Percentiles rank a stretch among this genome's conserved stretches.
These are phyloP conservation scores for Alloteropsis semialata DNA, from an alignment of 176 grass and related monocot genomes.

Conservation along the genomic window DNA sequence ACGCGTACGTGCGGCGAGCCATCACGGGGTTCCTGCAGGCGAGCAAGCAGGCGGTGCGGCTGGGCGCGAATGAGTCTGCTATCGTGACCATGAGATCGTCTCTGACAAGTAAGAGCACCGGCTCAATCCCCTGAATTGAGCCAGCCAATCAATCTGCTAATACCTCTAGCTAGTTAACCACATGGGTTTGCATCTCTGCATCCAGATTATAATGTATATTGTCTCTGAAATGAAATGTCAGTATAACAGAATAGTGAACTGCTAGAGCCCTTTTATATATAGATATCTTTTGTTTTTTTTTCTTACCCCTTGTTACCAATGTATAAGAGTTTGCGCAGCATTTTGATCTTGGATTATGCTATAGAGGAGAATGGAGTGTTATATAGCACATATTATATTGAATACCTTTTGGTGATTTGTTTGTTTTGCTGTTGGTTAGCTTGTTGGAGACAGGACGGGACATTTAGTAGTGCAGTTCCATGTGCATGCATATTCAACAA, in stretches of 20 bases:
- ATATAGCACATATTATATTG: background rate
- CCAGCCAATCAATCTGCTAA: no score
- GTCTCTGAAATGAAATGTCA: slow-evolving; percentile 5
- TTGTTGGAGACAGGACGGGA: background rate
- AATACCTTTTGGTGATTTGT: background rate
- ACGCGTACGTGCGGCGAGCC: slow-evolving; percentile 57
- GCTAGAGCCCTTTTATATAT: background rate
- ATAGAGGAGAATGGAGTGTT: background rate
- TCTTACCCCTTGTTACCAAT: no score
- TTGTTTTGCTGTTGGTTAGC: background rate
- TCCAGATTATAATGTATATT: background rate
- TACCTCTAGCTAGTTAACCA: background rate
- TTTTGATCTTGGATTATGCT: background rate
- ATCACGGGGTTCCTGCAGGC: slow-evolving; percentile 61
- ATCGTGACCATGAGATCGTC: slow-evolving; percentile 84
- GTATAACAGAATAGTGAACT: background rate
- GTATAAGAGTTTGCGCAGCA: background rate
- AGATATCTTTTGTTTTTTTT: no score
- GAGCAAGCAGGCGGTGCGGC: slow-evolving; percentile 56
- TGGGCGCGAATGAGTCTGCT: slow-evolving; percentile 63
- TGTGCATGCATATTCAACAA: background rate
- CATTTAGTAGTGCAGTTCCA: background rate
- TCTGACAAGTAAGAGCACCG: slow-evolving; percentile 49
- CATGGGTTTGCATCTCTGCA: no score
- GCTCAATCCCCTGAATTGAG: background rate